Base-by-base conservation (phyloP, 2,329 filamentous ascomycete genomes). In the Neophaeococcomyces aloes region DNA sequence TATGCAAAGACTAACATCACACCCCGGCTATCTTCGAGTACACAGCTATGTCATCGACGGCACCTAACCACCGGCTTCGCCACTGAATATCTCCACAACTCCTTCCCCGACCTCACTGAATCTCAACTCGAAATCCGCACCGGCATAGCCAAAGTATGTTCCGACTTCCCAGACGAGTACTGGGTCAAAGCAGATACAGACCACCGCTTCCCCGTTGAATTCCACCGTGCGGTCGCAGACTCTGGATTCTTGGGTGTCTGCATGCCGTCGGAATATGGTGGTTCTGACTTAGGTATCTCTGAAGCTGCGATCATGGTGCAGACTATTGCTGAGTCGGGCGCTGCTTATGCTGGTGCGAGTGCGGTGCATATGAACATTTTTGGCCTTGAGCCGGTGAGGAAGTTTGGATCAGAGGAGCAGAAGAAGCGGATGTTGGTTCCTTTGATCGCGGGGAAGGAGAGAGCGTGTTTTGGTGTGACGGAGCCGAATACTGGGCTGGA, bases 281-380 rank as follows among this genome's bases (percentile, higher is more conserved):
- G 66, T 0, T 62, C 62, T 1, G 64, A 62, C 25, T 53, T 70
- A 1, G 67, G 67, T 0, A 61, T 63, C 34, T 56, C 62, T 2
- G 66, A 69, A 50, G 67, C 67, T 1, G 61, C 65, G 0, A 57
- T 67, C 3, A 69, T 69, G 67, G 66, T 70, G 64, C 66, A 69
- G 46, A 70, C 66, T 3, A 64, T 70, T 14, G 60, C 66, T 2
- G 67, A 69, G 51, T 62, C 58, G 1, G 67, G 67, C 0, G 67
- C 61, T 4, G 66, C 66, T 2, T 64, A 66, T 56, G 62, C 63
- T 1, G 67, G 59, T 4, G 62, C 63, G 1, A 64, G 60, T 6
- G 62, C 63, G 1, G 61, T 70, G 10, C 67, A 70, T 41, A 69
- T 69, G 65, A 70, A 70, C 42, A 68, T 70, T 23, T 70, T 69